These are phyloP conservation scores for Penicillium sp. DNA, from an alignment of 2,329 filamentous ascomycete species.

Conservation along the genomic window DNA sequence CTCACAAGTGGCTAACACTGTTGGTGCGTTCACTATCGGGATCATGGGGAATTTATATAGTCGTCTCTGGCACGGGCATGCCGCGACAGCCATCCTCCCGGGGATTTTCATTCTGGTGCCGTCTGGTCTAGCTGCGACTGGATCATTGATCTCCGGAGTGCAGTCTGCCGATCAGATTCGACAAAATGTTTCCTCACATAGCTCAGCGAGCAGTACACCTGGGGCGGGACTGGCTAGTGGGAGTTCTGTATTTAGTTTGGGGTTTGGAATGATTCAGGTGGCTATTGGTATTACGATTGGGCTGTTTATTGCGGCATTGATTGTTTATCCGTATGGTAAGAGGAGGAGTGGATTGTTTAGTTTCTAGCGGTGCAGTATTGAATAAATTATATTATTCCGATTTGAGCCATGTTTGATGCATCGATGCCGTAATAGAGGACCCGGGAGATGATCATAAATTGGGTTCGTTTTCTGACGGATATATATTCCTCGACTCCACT, in stretches of 20 bases:
- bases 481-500: too few species aligned
- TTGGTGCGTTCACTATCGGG: slow-evolving; percentile 76
- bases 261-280: slow-evolving; percentile 48
- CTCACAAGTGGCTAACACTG: slow-evolving; percentile 74
- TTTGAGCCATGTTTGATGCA: too few species aligned
- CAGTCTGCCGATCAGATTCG: slow-evolving; percentile 59
- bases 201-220: slow-evolving; percentile 9
- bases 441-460: too few species aligned
- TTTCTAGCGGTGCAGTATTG: slow-evolving; percentile 26
- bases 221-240: slow-evolving; percentile 21
- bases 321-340: slow-evolving; percentile 48
- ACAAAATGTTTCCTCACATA: slow-evolving; percentile 25
- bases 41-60: slow-evolving; percentile 79
- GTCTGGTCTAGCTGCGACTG: slow-evolving; percentile 60
- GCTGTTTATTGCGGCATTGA: slow-evolving; percentile 45
- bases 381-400: not conserved
- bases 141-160: slow-evolving; percentile 60
- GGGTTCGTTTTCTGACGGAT: too few species aligned
- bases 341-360: slow-evolving; percentile 47
- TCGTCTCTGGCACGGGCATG: slow-evolving; percentile 71
- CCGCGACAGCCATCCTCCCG: slow-evolving; percentile 81
- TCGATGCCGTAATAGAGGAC: too few species aligned
- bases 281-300: slow-evolving; percentile 49
- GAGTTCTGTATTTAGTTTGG: slow-evolving; percentile 37
- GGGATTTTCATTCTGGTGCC: slow-evolving; percentile 76